A percentile compares a stretch with the other conserved stretches of the same genome.
Conservation (phyloP, 805 yeast genomes). For the Teunomyces cretensis region DNA sequence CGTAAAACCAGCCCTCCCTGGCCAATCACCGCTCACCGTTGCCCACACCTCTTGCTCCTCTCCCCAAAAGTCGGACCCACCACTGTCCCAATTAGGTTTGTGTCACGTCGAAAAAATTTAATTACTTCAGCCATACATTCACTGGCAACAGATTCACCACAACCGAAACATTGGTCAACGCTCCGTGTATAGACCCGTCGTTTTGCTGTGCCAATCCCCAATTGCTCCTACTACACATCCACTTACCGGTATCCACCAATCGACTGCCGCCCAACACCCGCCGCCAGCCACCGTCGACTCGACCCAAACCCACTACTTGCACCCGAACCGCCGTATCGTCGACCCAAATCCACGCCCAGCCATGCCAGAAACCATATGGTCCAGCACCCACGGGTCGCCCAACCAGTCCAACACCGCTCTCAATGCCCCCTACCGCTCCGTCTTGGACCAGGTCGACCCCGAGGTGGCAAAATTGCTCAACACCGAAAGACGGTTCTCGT, state of each 20-base stretch:
- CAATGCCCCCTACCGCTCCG: constrained; percentile 23
- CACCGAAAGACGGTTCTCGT: constrained; percentile 38
- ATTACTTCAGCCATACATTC: background rate
- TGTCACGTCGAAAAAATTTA: constrained; percentile 2
- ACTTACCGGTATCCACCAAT: too few relatives aligned
- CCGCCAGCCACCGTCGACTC: too few relatives aligned
- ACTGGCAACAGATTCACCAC: background rate
- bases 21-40: background rate
- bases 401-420: constrained; percentile 14
- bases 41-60: background rate
- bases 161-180: too few relatives aligned
- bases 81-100: background rate
- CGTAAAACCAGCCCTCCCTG: too few relatives aligned
- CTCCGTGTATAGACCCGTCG: too few relatives aligned
- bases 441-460: constrained; percentile 42
- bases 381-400: constrained; percentile 20
- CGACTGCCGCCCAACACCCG: too few relatives aligned
- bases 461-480: constrained; percentile 31
- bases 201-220: too few relatives aligned
- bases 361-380: constrained; percentile 47
- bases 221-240: too few relatives aligned
- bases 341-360: background rate
- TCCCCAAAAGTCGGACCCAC: too few relatives aligned
- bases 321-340: background rate
- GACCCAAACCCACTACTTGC: too few relatives aligned